Evolutionary conservation across 805 yeast genomes (phyloP).

Genomic region (Starmerella stigmatis): DNA sequence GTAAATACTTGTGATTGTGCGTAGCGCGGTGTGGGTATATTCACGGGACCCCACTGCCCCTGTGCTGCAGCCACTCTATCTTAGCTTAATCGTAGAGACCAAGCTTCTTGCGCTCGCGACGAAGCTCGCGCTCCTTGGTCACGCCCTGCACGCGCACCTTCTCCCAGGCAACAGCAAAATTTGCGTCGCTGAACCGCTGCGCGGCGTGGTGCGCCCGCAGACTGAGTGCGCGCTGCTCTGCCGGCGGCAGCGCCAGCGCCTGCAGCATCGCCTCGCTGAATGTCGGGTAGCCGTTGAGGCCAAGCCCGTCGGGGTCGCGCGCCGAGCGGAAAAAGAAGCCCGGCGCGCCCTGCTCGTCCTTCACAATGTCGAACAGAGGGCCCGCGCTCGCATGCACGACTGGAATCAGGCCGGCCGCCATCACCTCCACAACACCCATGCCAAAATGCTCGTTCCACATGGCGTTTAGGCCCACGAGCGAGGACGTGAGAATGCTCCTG

Average conservation of each 20-base stretch:
- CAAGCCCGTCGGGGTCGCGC: slow-evolving; percentile 54
- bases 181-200: slow-evolving; percentile 51
- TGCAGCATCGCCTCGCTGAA: slow-evolving; percentile 42
- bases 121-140: slow-evolving; percentile 7
- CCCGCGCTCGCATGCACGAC: slow-evolving; percentile 93
- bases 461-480: slow-evolving; percentile 76
- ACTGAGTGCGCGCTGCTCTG: slow-evolving; percentile 37
- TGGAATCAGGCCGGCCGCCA: slow-evolving; percentile 78
- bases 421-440: slow-evolving; percentile 87
- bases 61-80: no score
- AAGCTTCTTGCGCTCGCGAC: slow-evolving; percentile 9
- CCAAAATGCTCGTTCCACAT: slow-evolving; percentile 99
- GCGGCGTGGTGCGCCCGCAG: slow-evolving; percentile 34
- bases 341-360: slow-evolving; percentile 39
- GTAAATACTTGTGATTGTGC: no score
- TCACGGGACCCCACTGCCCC: no score
- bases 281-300: slow-evolving; percentile 33
- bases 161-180: slow-evolving; percentile 48
- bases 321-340: slow-evolving; percentile 72
- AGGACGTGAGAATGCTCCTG: slow-evolving; percentile 40
- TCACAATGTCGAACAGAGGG: slow-evolving; percentile 77
- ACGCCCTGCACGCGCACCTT: slow-evolving; percentile 7
- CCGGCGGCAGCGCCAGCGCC: slow-evolving; percentile 35
- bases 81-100: slow-evolving; percentile 12
- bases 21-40: no score